phyloP scores from a whole-genome alignment of 345 rosid species.

The Eucalyptus cloeziana region DNA sequence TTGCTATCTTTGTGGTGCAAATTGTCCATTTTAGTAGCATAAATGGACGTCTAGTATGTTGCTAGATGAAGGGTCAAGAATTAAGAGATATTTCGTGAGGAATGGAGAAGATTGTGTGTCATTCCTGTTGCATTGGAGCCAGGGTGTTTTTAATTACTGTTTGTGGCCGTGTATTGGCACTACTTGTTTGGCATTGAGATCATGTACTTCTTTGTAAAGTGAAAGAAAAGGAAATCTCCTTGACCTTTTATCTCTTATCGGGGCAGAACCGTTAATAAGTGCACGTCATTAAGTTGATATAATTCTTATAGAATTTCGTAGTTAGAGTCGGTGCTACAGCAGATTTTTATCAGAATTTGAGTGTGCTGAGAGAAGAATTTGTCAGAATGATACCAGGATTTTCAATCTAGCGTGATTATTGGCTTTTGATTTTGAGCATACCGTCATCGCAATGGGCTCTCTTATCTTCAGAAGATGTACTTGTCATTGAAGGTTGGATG shows the following conservation, averaged over 20 bases:
- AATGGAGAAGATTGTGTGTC: neutral
- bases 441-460: neutral
- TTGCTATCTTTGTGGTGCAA: neutral
- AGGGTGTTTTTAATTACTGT: neutral
- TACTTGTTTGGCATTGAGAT: slow-evolving; percentile 25
- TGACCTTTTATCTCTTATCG: neutral
- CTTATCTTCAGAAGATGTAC: neutral
- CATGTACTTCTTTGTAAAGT: slow-evolving; percentile 44
- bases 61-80: neutral
- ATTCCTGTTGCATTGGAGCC: neutral
- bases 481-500: neutral
- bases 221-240: neutral
- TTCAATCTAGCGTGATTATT: neutral
- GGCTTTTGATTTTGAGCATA: neutral
- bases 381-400: neutral
- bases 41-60: neutral
- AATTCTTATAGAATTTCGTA: neutral
- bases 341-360: neutral
- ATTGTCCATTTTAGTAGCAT: neutral
- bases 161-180: slow-evolving; percentile 3
- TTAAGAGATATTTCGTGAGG: neutral
- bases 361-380: neutral
- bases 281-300: neutral
- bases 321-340: neutral
- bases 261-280: neutral